Base-by-base conservation (phyloP, 1,284 basidiomycete genomes). In the Ustilago trichophora region DNA sequence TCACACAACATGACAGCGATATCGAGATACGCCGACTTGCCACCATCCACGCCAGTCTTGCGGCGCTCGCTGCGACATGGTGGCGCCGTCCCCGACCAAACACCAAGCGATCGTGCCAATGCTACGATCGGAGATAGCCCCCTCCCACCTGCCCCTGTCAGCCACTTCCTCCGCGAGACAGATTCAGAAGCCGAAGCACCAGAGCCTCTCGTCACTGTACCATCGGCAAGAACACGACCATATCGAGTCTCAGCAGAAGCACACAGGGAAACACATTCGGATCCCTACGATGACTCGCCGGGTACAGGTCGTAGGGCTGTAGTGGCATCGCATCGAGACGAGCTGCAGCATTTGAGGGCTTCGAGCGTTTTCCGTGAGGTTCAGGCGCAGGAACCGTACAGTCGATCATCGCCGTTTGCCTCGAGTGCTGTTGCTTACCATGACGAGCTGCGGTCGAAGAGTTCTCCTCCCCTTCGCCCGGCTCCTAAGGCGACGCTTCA, bases 81-180 rank as follows among this genome's bases (percentile, higher is more conserved):
- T 6, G 43, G 46, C 12, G 26, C 27, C 15, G 9, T 54, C 3
- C 9, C 54, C 13, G 58, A 68, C 4, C 58, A 58, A 21, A 62
- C 65, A 18, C 65, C 65, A 6, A 62, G 49, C 46, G 65, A 68
- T 35, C 46, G 50, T 18, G 53, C 46, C 34, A 63, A 68, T 22
- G 65, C 65, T 13, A 68, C 65, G 25, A 70, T 64, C 37, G 47
- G 49, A 29, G 67, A 70, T 47, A 65, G 62, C 26, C 67, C 67
- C 12, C 44, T 70, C 1, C 67, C 67, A 33, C 62, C 67, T 2
- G 62, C 67, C 12, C 67, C 67, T 15, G 67, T 70, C 54, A 70
- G 67, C 43, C 62, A 65, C 38, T 70, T 70, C 16, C 46, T 70
- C n/a, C 47, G 56, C 41, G 67, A 70, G 10, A 53, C 50, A 8